Conservation (phyloP, 1,284 basidiomycete genomes). For the Cutaneotrichosporon mucoides region DNA sequence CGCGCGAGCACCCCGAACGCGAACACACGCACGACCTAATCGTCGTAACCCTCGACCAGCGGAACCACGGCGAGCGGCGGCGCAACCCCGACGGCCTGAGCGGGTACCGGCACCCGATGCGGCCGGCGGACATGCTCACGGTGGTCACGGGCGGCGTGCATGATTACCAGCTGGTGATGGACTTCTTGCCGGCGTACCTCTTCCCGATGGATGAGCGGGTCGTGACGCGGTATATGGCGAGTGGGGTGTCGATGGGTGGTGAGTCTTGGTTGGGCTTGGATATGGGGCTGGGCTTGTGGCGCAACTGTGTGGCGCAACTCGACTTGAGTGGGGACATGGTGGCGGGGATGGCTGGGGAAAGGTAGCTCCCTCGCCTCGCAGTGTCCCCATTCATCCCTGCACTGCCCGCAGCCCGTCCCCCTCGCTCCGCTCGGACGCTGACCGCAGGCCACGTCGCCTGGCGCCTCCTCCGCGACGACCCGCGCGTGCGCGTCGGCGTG, state of each 20-base stretch:
- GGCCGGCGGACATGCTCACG: constrained; percentile 8
- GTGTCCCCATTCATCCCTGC: no score
- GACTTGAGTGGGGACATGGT: no score
- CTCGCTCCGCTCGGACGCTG: no score
- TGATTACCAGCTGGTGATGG: constrained; percentile 72
- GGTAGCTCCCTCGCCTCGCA: no score
- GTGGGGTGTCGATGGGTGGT: constrained; percentile 51
- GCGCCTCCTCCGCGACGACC: constrained; percentile 16
- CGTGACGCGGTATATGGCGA: constrained; percentile 60
- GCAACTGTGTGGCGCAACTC: no score
- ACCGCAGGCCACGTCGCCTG: constrained; percentile 11
- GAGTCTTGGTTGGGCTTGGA: no score
- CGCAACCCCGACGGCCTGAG: constrained; percentile 39
- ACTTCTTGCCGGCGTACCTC: constrained; percentile 67
- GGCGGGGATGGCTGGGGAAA: no score
- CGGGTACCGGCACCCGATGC: constrained; percentile 10
- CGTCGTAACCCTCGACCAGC: constrained; percentile 56
- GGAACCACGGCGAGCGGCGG: constrained; percentile 64
- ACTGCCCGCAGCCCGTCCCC: no score
- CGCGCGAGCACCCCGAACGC: constrained; percentile 7
- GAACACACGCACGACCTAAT: constrained; percentile 36
- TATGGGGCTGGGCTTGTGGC: no score
- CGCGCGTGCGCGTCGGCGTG: constrained; percentile 11
- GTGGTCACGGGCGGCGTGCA: constrained; percentile 55
- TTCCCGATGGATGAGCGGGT: constrained; percentile 63